Conservation (phyloP, 1,284 basidiomycete species). For the Leccinum griseonigrum region DNA sequence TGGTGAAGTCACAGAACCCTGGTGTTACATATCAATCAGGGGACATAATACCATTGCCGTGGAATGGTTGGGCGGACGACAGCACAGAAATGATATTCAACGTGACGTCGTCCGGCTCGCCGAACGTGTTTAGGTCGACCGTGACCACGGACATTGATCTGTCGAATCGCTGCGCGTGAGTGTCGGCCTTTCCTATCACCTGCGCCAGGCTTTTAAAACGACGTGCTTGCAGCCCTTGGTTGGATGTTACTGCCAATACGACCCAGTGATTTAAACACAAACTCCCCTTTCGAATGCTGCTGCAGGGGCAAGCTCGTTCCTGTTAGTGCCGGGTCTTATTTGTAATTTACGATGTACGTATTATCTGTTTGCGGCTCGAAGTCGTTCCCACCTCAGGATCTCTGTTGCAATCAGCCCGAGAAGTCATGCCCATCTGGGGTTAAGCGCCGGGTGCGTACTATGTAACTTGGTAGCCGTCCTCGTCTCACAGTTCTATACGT, state of each 20-base stretch:
- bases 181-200: background rate
- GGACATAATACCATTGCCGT: slow-evolving; percentile 17
- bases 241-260: slow-evolving; percentile 8
- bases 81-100: slow-evolving; percentile 14
- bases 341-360: background rate
- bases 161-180: slow-evolving; percentile 24
- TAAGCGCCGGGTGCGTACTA: too few species aligned
- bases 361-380: background rate
- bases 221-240: slow-evolving; percentile 13
- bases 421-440: too few species aligned
- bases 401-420: background rate
- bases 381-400: background rate
- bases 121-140: slow-evolving; percentile 2
- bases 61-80: slow-evolving; percentile 13
- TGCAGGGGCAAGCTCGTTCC: background rate
- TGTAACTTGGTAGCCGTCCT: too few species aligned
- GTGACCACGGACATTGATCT: slow-evolving; percentile 14
- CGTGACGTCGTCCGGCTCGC: slow-evolving; percentile 5
- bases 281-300: background rate
- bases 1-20: slow-evolving; percentile 17
- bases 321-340: background rate
- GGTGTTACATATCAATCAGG: slow-evolving; percentile 11
- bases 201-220: background rate
- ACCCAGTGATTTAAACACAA: slow-evolving; percentile 5
- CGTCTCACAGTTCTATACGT: too few species aligned